Conservation (phyloP, 495 filamentous ascomycete species). For the Xylaria palmicola region DNA sequence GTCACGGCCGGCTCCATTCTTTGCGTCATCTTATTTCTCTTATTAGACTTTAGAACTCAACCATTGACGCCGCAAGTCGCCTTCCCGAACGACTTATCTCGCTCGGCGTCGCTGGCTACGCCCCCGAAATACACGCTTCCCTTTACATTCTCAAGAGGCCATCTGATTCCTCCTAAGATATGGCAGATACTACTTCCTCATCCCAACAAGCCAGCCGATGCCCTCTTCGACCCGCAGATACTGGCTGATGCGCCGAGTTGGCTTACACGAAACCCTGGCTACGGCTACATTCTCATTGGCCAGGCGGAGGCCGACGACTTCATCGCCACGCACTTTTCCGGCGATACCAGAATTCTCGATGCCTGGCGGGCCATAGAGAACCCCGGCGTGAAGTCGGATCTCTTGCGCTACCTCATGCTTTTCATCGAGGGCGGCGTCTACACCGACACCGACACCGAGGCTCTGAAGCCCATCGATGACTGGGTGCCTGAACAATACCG, state of each 20-base stretch:
- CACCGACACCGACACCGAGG: conserved; percentile 59
- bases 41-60: too few species aligned
- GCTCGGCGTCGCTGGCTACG: too few species aligned
- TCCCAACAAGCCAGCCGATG: not conserved
- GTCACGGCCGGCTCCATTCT: too few species aligned
- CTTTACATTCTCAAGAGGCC: not conserved
- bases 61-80: too few species aligned
- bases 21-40: too few species aligned
- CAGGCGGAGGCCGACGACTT: conserved; percentile 24
- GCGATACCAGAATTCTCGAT: conserved; percentile 7
- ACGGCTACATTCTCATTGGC: conserved; percentile 21
- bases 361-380: conserved; percentile 42
- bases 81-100: too few species aligned
- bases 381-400: conserved; percentile 49
- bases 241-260: not conserved
- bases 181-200: conserved; percentile 19
- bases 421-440: conserved; percentile 58
- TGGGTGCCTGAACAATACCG: conserved; percentile 55
- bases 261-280: conserved; percentile 20
- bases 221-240: not conserved
- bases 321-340: conserved; percentile 33
- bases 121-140: not conserved
- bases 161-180: conserved; percentile 13
- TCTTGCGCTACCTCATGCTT: conserved; percentile 59
- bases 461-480: conserved; percentile 44